Percentiles rank a stretch among this genome's conserved stretches.
phyloP scores from a whole-genome alignment of 192 early-diverging fungal genomes.

The Rhizoclosmatium sp. region DNA sequence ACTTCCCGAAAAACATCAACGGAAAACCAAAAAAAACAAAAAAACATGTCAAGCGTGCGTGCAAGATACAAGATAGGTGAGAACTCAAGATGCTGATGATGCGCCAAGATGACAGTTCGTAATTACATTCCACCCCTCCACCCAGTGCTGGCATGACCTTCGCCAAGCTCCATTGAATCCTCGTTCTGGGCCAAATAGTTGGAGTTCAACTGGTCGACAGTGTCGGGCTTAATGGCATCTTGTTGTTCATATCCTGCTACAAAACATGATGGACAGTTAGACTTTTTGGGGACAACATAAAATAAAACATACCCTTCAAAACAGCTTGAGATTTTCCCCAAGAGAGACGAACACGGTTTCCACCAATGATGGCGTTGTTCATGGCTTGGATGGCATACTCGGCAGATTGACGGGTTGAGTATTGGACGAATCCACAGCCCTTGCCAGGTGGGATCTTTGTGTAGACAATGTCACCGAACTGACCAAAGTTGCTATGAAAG shows the following conservation, averaged over 20 bases:
- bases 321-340: constrained; percentile 71
- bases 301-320: constrained; percentile 39
- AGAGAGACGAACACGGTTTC: constrained; percentile 71
- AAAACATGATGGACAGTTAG: neutral
- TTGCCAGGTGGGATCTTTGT: constrained; percentile 95
- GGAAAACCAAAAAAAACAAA: constrained; percentile 3
- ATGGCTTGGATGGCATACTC: constrained; percentile 91
- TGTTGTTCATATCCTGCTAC: constrained; percentile 23
- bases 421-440: constrained; percentile 97
- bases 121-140: constrained; percentile 30
- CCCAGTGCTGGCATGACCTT: constrained; percentile 38
- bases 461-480: constrained; percentile 91
- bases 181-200: constrained; percentile 41
- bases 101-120: neutral
- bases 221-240: constrained; percentile 43
- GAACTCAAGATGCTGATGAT: neutral
- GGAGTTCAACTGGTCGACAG: constrained; percentile 47
- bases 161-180: constrained; percentile 34
- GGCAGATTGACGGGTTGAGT: constrained; percentile 79
- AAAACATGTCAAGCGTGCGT: neutral
- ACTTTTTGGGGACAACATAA: constrained; percentile 18
- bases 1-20: neutral
- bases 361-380: constrained; percentile 88
- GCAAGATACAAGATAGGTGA: neutral
- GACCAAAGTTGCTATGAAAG: constrained; percentile 70